These are phyloP conservation scores for Tuber borchii DNA, from an alignment of 495 filamentous ascomycete genomes.

Conservation along the genomic window DNA sequence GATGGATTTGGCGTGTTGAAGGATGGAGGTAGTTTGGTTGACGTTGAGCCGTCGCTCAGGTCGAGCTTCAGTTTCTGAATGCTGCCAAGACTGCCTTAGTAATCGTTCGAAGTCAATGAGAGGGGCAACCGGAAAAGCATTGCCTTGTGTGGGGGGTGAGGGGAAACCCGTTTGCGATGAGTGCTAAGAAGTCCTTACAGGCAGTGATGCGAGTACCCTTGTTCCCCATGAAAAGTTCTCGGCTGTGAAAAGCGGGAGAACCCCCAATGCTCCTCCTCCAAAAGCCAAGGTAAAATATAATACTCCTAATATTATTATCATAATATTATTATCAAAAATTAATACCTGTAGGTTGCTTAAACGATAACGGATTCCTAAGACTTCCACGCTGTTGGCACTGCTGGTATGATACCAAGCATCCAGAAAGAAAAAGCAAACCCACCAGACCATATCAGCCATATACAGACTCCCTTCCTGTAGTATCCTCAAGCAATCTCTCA, in stretches of 20 bases:
- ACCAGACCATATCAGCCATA: not conserved
- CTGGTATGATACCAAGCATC: not conserved
- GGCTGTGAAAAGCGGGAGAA: not conserved
- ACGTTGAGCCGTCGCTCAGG: constrained; percentile 27
- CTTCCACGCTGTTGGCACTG: not conserved
- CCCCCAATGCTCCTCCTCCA: not conserved
- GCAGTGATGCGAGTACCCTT: not conserved
- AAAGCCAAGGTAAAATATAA: not conserved
- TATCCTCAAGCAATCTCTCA: too few species aligned
- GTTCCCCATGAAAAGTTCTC: not conserved
- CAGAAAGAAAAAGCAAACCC: not conserved
- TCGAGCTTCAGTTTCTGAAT: constrained; percentile 26
- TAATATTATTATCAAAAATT: too few species aligned
- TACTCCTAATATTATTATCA: too few species aligned
- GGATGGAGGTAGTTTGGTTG: constrained; percentile 25
- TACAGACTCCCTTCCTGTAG: too few species aligned
- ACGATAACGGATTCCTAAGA: not conserved
- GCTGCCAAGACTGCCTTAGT: constrained; percentile 32
- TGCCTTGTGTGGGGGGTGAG: not conserved
- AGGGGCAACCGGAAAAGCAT: not conserved
- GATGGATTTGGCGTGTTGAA: constrained; percentile 20
- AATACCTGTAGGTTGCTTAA: not conserved
- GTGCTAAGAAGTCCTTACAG: not conserved
- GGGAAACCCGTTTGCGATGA: not conserved
- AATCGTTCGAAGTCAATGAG: constrained; percentile 11